Conservation (phyloP, 805 yeast species). For the Pichia insulana region DNA sequence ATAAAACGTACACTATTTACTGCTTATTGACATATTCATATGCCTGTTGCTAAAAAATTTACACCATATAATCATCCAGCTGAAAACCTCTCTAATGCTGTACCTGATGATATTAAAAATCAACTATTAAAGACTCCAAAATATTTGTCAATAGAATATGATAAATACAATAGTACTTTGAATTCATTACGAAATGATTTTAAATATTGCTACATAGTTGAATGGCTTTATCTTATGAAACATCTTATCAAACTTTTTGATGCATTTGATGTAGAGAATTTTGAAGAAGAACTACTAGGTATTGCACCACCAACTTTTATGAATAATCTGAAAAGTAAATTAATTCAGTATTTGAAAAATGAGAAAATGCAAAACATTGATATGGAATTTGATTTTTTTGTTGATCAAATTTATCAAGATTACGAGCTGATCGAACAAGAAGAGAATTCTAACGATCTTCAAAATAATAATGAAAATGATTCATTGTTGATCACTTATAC, state of each 20-base stretch:
- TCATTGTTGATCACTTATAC: conserved; percentile 14
- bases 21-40: no score
- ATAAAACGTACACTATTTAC: no score
- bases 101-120: conserved; percentile 28
- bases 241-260: conserved; percentile 45
- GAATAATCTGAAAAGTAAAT: conserved; percentile 35
- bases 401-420: conserved; percentile 12
- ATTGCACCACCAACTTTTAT: conserved; percentile 32
- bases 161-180: conserved; percentile 23
- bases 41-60: conserved; percentile 6
- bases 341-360: conserved; percentile 34
- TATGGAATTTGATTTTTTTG: conserved; percentile 23
- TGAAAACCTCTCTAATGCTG: conserved; percentile 19
- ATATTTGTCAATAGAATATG: conserved; percentile 31
- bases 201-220: conserved; percentile 34
- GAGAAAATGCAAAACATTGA: conserved; percentile 22
- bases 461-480: conserved; percentile 6
- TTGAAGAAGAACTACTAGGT: conserved; percentile 54
- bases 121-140: conserved; percentile 34
- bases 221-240: conserved; percentile 50
- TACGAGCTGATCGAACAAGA: conserved; percentile 9
- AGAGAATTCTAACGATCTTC: conserved; percentile 8
- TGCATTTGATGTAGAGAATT: conserved; percentile 46
- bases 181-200: conserved; percentile 28
- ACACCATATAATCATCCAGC: conserved; percentile 24